phyloP scores from a whole-genome alignment of 192 early-diverging fungal species.

The Coemansia nantahalensis region DNA sequence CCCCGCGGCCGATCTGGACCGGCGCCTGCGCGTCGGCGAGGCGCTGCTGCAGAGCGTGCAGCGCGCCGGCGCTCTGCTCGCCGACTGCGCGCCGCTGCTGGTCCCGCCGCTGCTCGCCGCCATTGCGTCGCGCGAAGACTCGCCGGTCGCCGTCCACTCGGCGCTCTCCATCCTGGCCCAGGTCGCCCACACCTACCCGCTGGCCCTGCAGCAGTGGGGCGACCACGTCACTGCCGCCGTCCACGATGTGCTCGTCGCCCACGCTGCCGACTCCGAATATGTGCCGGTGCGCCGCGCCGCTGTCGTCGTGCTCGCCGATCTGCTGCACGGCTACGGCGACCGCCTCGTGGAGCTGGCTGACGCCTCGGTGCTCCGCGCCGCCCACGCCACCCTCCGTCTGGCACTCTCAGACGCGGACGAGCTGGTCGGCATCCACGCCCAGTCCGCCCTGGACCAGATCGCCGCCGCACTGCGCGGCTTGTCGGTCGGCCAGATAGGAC shows the following conservation, averaged over 20 bases:
- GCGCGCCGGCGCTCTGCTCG: conserved; percentile 75
- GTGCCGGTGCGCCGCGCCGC: conserved; percentile 68
- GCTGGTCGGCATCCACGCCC: conserved; percentile 67
- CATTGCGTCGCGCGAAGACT: conserved; percentile 51
- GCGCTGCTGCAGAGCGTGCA: conserved; percentile 83
- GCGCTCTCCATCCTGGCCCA: too few species aligned
- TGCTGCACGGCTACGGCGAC: conserved; percentile 68
- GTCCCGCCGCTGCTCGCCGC: conserved; percentile 31
- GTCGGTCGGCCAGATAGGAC: too few species aligned
- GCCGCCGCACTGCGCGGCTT: too few species aligned
- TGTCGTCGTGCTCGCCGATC: conserved; percentile 61
- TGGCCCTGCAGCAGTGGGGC: conserved; percentile 66
- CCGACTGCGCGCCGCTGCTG: conserved; percentile 58
- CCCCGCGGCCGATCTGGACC: conserved; percentile 55
- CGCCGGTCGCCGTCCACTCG: conserved; percentile 66
- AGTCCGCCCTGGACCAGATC: conserved; percentile 56
- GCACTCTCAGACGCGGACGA: conserved; percentile 70
- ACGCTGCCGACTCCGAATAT: conserved; percentile 2
- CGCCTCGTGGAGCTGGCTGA: conserved; percentile 59
- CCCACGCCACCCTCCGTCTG: conserved; percentile 59
- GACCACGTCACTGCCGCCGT: conserved; percentile 66
- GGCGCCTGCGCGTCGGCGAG: conserved; percentile 80
- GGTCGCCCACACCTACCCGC: conserved; percentile 69
- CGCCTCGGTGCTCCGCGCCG: conserved; percentile 54
- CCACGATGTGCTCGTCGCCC: conserved; percentile 59